Conservation (phyloP, 257 asterid genomes). For the Pogostemon cablin region DNA sequence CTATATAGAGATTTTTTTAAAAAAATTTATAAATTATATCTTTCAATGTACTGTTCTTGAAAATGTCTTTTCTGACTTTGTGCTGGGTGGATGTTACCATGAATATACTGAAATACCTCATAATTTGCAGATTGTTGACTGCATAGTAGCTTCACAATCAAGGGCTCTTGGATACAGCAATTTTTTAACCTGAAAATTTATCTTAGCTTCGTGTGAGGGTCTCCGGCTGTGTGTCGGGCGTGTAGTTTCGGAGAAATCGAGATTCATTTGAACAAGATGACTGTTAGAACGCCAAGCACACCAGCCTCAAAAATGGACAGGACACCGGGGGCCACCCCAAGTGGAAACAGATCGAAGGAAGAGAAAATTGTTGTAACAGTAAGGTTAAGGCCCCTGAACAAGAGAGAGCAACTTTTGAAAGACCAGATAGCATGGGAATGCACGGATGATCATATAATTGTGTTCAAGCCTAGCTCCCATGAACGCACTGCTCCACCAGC, state of each 20-base stretch:
- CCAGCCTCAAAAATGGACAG: conserved; percentile 76
- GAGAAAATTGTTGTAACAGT: conserved; percentile 94
- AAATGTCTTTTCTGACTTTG: background rate
- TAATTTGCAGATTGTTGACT: conserved; percentile 25
- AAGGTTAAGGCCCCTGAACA: conserved; percentile 85
- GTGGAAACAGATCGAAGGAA: conserved; percentile 63
- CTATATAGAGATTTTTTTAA: background rate
- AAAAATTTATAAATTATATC: background rate
- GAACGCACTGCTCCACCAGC: conserved; percentile 64
- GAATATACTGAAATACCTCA: background rate
- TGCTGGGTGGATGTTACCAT: background rate
- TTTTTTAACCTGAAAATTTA: background rate
- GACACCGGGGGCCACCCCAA: conserved; percentile 74
- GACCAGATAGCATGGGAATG: conserved; percentile 95
- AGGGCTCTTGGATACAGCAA: conserved; percentile 12
- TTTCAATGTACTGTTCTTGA: background rate
- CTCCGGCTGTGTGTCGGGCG: conserved; percentile 29
- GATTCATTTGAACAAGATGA: conserved; percentile 45
- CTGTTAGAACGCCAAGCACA: conserved; percentile 74
- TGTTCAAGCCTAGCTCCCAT: conserved; percentile 54
- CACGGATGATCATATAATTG: conserved; percentile 72
- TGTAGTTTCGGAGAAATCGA: conserved; percentile 11
- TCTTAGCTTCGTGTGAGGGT: conserved; percentile 33
- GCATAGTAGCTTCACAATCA: conserved; percentile 30
- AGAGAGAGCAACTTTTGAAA: conserved; percentile 74